These are phyloP conservation scores for Symbiodinium pilosum DNA, from an alignment of 73 alveolate genomes.

Conservation along the genomic window DNA sequence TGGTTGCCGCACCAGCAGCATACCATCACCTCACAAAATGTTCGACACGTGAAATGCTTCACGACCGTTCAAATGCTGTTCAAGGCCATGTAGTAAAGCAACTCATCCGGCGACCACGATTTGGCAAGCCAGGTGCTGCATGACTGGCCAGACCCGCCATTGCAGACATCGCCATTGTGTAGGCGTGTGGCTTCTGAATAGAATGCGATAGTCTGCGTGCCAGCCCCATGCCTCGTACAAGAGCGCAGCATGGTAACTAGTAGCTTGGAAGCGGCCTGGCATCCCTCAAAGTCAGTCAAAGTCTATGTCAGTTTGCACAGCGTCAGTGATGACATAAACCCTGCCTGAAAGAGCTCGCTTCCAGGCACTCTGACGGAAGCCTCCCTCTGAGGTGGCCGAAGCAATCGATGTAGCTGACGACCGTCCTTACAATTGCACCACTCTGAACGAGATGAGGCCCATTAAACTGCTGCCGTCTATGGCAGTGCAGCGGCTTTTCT, in stretches of 20 bases:
- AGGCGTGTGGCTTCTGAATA: neutral
- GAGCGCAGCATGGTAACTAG: too few relatives aligned
- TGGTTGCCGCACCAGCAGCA: neutral
- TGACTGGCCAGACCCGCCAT: neutral
- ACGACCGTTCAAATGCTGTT: too few relatives aligned
- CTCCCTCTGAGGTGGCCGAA: constrained; percentile 10
- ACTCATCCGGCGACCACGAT: constrained; percentile 5
- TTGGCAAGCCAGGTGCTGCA: neutral
- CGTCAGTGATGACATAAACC: neutral
- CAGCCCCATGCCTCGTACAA: neutral
- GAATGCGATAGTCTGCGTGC: neutral
- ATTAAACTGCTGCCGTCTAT: too few relatives aligned
- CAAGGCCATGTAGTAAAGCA: neutral
- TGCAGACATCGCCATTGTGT: neutral
- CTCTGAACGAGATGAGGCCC: too few relatives aligned
- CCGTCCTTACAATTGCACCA: neutral
- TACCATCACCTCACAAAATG: neutral
- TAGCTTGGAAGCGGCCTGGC: too few relatives aligned
- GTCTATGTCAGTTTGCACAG: too few relatives aligned
- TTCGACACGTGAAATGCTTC: too few relatives aligned
- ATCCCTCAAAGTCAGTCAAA: too few relatives aligned
- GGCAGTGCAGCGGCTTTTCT: too few relatives aligned
- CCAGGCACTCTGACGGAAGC: neutral
- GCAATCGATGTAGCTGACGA: neutral
- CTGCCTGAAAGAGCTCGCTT: neutral